Evolutionary conservation across 139 green algal species (phyloP).

Genomic region (Asterochloris sp.): DNA sequence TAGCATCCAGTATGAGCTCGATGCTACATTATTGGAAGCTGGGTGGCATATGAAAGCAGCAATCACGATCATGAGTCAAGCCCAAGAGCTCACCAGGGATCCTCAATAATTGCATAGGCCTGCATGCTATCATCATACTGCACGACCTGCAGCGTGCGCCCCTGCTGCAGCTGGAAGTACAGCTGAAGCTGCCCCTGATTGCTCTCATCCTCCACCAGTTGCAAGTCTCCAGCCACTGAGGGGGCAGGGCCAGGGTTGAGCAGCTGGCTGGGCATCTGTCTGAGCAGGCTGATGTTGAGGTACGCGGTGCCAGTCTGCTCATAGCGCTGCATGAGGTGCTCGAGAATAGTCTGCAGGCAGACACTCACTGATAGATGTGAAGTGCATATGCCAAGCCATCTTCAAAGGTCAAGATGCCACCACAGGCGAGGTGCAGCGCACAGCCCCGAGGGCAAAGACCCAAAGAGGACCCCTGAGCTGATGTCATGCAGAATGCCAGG

Average conservation of each 20-base stretch:
- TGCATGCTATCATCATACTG: background rate
- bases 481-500: too few species aligned
- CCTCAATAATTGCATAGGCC: background rate
- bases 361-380: background rate
- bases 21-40: too few species aligned
- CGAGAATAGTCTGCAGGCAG: background rate
- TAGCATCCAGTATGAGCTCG: background rate
- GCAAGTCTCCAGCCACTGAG: slow-evolving; percentile 10
- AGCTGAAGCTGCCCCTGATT: background rate
- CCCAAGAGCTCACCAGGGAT: slow-evolving; percentile 2
- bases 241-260: background rate
- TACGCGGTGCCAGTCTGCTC: background rate
- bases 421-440: too few species aligned
- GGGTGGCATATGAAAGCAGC: too few species aligned
- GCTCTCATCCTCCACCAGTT: slow-evolving; percentile 1
- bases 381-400: background rate
- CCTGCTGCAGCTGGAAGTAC: slow-evolving; percentile 8
- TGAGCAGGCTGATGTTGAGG: slow-evolving; percentile 2
- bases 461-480: too few species aligned
- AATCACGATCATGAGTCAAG: too few species aligned
- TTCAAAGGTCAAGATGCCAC: too few species aligned
- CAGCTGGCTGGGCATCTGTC: background rate
- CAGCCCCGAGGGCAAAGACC: too few species aligned
- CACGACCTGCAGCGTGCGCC: slow-evolving; percentile 1
- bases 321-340: slow-evolving; percentile 17